Conservation (phyloP, 176 grass and related monocot genomes). For the Triticum dicoccoides region DNA sequence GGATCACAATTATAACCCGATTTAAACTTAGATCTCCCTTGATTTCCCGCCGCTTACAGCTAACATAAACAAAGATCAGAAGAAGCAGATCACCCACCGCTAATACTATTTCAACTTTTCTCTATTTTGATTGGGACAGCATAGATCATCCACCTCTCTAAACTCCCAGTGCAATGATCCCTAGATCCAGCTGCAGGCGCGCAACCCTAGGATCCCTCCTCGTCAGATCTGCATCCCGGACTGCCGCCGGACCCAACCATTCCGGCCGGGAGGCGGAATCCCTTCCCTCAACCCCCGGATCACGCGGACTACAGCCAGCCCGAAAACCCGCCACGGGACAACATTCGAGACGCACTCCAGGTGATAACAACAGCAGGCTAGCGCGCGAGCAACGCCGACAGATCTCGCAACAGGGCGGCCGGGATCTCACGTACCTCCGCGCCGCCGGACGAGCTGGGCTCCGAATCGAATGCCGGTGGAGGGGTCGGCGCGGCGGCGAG, state of each 20-base stretch:
- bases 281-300: neutral
- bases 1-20: neutral
- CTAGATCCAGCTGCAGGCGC: conserved; percentile 12
- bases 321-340: too few species aligned
- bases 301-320: conserved; percentile 9
- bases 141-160: neutral
- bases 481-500: neutral
- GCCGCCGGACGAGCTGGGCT: neutral
- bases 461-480: neutral
- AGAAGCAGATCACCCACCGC: neutral
- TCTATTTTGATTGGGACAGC: neutral
- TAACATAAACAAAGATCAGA: neutral
- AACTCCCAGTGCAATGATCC: neutral
- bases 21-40: neutral
- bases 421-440: neutral
- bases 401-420: neutral
- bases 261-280: neutral
- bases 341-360: neutral
- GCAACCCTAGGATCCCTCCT: neutral
- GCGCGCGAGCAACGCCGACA: neutral
- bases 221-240: neutral
- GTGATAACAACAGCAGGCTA: neutral
- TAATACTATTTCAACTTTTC: neutral
- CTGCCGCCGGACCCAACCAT: neutral
- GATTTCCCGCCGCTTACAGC: neutral